Evolutionary conservation across 1,284 basidiomycete genomes (phyloP).

Genomic region (Cutaneotrichosporon sp.): DNA sequence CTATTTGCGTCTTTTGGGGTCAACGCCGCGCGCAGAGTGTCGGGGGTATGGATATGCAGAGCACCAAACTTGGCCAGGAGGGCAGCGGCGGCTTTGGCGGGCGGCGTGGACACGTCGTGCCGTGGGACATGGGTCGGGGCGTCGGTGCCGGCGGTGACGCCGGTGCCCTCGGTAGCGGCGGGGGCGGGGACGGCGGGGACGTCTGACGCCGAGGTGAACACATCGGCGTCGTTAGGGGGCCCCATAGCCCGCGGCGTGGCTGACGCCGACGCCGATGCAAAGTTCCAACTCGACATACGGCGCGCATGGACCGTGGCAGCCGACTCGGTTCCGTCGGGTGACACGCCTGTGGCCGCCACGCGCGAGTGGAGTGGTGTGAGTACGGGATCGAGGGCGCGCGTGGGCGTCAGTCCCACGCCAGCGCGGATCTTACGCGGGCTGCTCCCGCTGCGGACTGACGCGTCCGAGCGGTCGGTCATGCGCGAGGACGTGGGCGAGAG

Average conservation of each 20-base stretch:
- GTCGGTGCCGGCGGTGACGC: too few relatives aligned
- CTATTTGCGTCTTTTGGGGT: slow-evolving; percentile 11
- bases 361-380: slow-evolving; percentile 12
- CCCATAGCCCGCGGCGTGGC: not conserved
- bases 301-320: slow-evolving; percentile 14
- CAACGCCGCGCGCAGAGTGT: slow-evolving; percentile 5
- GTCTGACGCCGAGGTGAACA: too few relatives aligned
- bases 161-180: too few relatives aligned
- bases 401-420: not conserved
- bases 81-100: slow-evolving; percentile 5
- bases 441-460: not conserved
- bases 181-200: too few relatives aligned
- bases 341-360: not conserved
- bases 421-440: slow-evolving; percentile 4
- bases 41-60: not conserved
- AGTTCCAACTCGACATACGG: slow-evolving; percentile 10
- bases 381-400: slow-evolving; percentile 14
- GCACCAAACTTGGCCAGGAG: slow-evolving; percentile 6
- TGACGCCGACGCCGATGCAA: not conserved
- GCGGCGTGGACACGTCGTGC: slow-evolving; percentile 17
- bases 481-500: slow-evolving; percentile 14
- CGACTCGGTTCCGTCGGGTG: slow-evolving; percentile 1
- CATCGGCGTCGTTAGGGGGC: too few relatives aligned
- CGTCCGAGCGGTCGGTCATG: slow-evolving; percentile 4
- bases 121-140: slow-evolving; percentile 2